These are phyloP conservation scores for Striga hermonthica DNA, from an alignment of 305 asterid genomes.

Conservation along the genomic window DNA sequence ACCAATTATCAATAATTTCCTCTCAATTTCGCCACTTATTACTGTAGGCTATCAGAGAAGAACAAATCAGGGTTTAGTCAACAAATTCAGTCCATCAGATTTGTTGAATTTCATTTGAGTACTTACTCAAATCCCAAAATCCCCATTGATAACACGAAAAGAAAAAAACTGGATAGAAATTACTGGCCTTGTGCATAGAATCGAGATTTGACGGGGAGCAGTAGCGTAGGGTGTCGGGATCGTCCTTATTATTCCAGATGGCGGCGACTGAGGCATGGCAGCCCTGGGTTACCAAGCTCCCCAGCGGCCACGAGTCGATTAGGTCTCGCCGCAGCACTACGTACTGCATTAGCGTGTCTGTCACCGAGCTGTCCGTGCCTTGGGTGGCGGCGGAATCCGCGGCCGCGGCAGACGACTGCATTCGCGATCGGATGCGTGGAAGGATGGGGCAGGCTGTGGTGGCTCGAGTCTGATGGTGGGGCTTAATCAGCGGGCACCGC, in stretches of 20 bases:
- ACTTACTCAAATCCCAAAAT: background rate
- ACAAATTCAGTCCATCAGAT: background rate
- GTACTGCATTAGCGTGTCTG: conserved; percentile 70
- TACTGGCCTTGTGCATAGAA: conserved; percentile 74
- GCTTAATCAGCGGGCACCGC: conserved; percentile 30
- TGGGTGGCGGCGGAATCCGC: conserved; percentile 28
- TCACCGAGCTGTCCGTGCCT: conserved; percentile 32
- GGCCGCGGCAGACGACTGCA: conserved; percentile 40
- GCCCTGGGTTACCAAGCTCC: conserved; percentile 86
- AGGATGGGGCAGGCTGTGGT: conserved; percentile 23
- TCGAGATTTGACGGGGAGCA: conserved; percentile 68
- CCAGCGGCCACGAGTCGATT: conserved; percentile 84
- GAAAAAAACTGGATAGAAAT: background rate
- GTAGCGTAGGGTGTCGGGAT: conserved; percentile 55
- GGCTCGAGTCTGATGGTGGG: conserved; percentile 19
- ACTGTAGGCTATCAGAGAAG: background rate
- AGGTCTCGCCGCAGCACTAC: conserved; percentile 84
- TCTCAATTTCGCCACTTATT: background rate
- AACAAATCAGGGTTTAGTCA: background rate
- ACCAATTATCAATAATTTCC: background rate
- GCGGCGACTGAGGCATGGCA: conserved; percentile 97
- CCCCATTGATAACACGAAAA: background rate
- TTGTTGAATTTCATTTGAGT: background rate
- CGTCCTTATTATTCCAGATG: conserved; percentile 67
- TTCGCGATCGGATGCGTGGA: conserved; percentile 31